A percentile compares a stretch with the other conserved stretches of the same genome.
Conservation (phyloP, 1,284 basidiomycete genomes). For the Fomitopsis schrenkii region DNA sequence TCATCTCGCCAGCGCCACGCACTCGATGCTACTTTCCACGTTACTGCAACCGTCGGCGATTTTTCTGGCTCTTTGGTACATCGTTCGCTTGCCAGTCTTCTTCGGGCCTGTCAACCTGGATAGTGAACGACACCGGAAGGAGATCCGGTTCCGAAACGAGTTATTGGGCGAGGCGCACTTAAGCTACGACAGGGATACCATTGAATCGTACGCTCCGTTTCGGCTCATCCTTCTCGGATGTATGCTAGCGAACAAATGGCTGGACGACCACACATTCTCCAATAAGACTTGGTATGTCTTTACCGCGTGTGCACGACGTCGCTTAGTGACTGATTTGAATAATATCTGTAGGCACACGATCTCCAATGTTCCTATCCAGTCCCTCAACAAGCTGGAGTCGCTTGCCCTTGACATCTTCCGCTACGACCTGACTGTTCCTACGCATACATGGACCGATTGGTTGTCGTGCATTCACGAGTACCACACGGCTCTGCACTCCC, state of each 20-base stretch:
- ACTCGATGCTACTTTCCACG: slow-evolving; percentile 73
- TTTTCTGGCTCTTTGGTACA: slow-evolving; percentile 80
- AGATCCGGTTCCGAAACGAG: slow-evolving; percentile 56
- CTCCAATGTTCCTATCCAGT: slow-evolving; percentile 64
- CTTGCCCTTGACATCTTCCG: slow-evolving; percentile 64
- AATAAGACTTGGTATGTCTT: slow-evolving; percentile 85
- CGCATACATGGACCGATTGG: slow-evolving; percentile 66
- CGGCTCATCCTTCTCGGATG: slow-evolving; percentile 78
- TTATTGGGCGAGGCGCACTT: slow-evolving; percentile 49
- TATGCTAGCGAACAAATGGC: slow-evolving; percentile 89
- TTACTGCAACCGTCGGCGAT: slow-evolving; percentile 79
- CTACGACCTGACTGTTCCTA: slow-evolving; percentile 64
- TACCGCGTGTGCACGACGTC: neutral
- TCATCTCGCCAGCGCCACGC: slow-evolving; percentile 59
- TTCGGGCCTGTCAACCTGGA: slow-evolving; percentile 42
- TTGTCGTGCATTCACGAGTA: slow-evolving; percentile 58
- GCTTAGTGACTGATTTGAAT: neutral
- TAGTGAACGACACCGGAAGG: slow-evolving; percentile 36
- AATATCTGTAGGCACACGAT: slow-evolving; percentile 61
- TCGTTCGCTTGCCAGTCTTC: slow-evolving; percentile 73
- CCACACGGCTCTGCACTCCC: slow-evolving; percentile 56
- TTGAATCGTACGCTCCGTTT: slow-evolving; percentile 60
- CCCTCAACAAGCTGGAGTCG: slow-evolving; percentile 66
- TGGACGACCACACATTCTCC: slow-evolving; percentile 90
- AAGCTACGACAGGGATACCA: slow-evolving; percentile 45